A percentile compares a stretch with the other conserved stretches of the same genome.
phyloP scores from a whole-genome alignment of 148 eudicot species.

The Euryodendron excelsum region DNA sequence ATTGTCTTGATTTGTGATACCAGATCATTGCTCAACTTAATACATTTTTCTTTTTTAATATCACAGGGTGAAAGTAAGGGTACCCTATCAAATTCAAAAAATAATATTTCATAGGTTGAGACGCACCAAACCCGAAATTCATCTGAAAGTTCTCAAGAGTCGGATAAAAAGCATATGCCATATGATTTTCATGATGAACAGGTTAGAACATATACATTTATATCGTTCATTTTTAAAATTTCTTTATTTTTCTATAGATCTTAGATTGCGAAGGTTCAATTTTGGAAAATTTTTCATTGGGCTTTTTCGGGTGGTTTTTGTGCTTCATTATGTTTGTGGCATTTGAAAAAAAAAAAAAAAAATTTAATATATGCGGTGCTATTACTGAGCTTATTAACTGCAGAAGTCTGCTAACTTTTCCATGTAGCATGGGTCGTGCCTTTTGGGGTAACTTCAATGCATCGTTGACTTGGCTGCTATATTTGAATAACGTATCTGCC shows the following conservation, averaged over 20 bases:
- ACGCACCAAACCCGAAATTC: conserved; percentile 22
- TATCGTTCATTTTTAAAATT: too few relatives aligned
- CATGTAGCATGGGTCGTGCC: neutral
- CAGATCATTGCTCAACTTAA: conserved; percentile 33
- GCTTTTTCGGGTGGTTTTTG: neutral
- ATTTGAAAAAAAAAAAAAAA: too few relatives aligned
- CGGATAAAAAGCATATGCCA: conserved; percentile 31
- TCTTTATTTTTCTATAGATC: too few relatives aligned
- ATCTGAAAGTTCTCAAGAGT: conserved; percentile 27
- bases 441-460: neutral
- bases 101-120: conserved; percentile 36
- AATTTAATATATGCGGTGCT: too few relatives aligned
- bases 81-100: too few relatives aligned
- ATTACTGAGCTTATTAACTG: too few relatives aligned
- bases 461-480: too few relatives aligned
- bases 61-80: conserved; percentile 67
- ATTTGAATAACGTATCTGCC: too few relatives aligned
- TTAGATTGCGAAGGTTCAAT: too few relatives aligned
- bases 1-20: conserved; percentile 17
- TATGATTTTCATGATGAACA: conserved; percentile 79
- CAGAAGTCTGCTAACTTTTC: neutral
- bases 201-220: conserved; percentile 29
- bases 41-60: conserved; percentile 16
- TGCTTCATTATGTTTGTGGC: too few relatives aligned
- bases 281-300: too few relatives aligned